These are phyloP conservation scores for Geotrichum histeridarum DNA, from an alignment of 1,139 yeast species.

Conservation along the genomic window DNA sequence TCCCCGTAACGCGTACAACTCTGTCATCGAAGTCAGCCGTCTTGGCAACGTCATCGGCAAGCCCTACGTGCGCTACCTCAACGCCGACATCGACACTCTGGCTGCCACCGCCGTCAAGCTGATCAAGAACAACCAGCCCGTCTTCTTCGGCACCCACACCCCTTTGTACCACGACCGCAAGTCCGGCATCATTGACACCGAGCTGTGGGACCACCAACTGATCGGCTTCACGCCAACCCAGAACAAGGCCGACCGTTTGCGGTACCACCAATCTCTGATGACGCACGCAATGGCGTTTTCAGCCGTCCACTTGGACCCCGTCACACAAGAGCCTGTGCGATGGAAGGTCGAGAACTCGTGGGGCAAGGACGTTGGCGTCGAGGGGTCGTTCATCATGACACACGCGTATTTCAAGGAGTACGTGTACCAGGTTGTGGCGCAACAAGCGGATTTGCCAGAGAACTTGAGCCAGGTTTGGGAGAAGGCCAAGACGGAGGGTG, in stretches of 20 bases:
- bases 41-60: slow-evolving; percentile 68
- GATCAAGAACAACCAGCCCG: slow-evolving; percentile 66
- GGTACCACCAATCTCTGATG: slow-evolving; percentile 60
- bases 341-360: slow-evolving; percentile 86
- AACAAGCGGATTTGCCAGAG: slow-evolving; percentile 40
- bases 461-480: slow-evolving; percentile 35
- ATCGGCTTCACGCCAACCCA: slow-evolving; percentile 57
- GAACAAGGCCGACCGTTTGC: slow-evolving; percentile 54
- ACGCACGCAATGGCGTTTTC: slow-evolving; percentile 80
- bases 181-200: slow-evolving; percentile 65
- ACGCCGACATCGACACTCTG: slow-evolving; percentile 54
- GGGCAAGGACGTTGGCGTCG: slow-evolving; percentile 66
- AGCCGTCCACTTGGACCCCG: slow-evolving; percentile 60
- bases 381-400: slow-evolving; percentile 75
- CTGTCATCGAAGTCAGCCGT: slow-evolving; percentile 62
- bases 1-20: slow-evolving; percentile 65
- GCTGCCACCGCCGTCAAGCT: slow-evolving; percentile 59
- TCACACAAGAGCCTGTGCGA: slow-evolving; percentile 55
- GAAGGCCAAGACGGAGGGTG: slow-evolving; percentile 45
- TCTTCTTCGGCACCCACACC: slow-evolving; percentile 81
- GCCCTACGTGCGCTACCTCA: slow-evolving; percentile 62
- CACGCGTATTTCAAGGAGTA: slow-evolving; percentile 79
- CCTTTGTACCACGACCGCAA: slow-evolving; percentile 56
- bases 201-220: slow-evolving; percentile 60
- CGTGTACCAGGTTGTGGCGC: slow-evolving; percentile 76